Evolutionary conservation across 2,329 filamentous ascomycete genomes (phyloP).

Genomic region (Talaromyces sp.): DNA sequence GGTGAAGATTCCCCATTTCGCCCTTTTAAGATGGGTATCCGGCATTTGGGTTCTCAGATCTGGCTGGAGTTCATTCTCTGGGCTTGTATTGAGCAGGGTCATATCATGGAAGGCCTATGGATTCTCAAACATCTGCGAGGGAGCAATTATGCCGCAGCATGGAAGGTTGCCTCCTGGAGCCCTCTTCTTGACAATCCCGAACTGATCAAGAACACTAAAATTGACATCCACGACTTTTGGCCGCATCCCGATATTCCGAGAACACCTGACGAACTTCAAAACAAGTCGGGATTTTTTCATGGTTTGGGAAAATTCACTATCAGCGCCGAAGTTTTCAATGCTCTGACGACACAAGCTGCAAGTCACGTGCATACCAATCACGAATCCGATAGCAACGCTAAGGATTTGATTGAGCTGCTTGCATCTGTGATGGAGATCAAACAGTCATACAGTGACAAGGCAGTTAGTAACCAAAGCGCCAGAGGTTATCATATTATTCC

Average conservation of each 20-base stretch:
- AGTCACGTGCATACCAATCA: slow-evolving; percentile 28
- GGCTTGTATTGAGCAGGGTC: slow-evolving; percentile 50
- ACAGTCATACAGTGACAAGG: slow-evolving; percentile 3
- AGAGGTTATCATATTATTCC: slow-evolving; percentile 41
- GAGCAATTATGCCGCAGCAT: slow-evolving; percentile 28
- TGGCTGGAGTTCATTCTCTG: slow-evolving; percentile 52
- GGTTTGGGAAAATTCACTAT: slow-evolving; percentile 50
- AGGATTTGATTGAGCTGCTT: slow-evolving; percentile 7
- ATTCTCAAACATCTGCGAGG: slow-evolving; percentile 36
- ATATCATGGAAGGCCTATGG: slow-evolving; percentile 39
- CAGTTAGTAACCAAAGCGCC: slow-evolving; percentile 17
- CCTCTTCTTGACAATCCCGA: slow-evolving; percentile 28
- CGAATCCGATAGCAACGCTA: slow-evolving; percentile 35
- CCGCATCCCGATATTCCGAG: slow-evolving; percentile 27
- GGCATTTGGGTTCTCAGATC: slow-evolving; percentile 45
- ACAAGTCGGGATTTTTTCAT: slow-evolving; percentile 28
- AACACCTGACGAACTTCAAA: slow-evolving; percentile 12
- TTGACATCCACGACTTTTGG: slow-evolving; percentile 37
- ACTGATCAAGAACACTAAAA: slow-evolving; percentile 32
- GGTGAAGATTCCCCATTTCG: slow-evolving; percentile 39
- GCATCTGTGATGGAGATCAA: slow-evolving; percentile 22
- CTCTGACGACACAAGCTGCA: slow-evolving; percentile 33
- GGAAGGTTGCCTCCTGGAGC: slow-evolving; percentile 44
- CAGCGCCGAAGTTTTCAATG: slow-evolving; percentile 57
- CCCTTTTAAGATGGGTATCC: slow-evolving; percentile 40